Evolutionary conservation across 2,329 filamentous ascomycete genomes (phyloP), one percentile per base, ranked within the genome.

Genomic region (Calycina herbarum): DNA sequence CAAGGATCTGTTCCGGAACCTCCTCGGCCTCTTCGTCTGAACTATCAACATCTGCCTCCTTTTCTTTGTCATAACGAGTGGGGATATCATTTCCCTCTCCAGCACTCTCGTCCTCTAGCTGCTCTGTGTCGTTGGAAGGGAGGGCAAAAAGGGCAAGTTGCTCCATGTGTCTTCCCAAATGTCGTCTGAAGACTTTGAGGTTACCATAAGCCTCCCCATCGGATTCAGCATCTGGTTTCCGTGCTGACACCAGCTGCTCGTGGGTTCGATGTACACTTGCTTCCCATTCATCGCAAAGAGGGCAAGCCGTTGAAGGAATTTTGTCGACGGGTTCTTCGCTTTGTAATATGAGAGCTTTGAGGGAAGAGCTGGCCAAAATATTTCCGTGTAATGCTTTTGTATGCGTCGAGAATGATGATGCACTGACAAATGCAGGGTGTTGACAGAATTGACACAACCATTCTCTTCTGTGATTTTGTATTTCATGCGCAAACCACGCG

Each of bases 401-500:
- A 35, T 74, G 73, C 0, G 20, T 11, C 20, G 63, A 60, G 31
- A 72, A 73, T 11, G 45, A n/a, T 0, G 38, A 56, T 17, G 38
- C 61, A 35, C 61, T 68, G 15, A 20, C 7, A 45, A 70, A 69
- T 17, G 66, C 54, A 0, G 35, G 51, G 2, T 66, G 40, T 4
- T 61, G 56, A 31, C 75, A 77, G 3, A 70, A 62, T 10, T 67
- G 60, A 51, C 75, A 77, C 0, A 29, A 58, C 69, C 72, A 77
- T 35, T 72, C 68, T 51, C 67, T 61, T 61, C 75, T 62, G 59
- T 77, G 75, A 24, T 61, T 62, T 17, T 75, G 70, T 20, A 77
- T 54, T 61, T 78, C 75, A 56, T 78, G 76, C 7, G 72, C 59
- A n/a, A 76, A 77, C 75, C 76, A 78, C n/a, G 73, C 68, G 31